phyloP scores from a whole-genome alignment of 768 basidiomycete genomes.

The Chlorophyllum brunneum region DNA sequence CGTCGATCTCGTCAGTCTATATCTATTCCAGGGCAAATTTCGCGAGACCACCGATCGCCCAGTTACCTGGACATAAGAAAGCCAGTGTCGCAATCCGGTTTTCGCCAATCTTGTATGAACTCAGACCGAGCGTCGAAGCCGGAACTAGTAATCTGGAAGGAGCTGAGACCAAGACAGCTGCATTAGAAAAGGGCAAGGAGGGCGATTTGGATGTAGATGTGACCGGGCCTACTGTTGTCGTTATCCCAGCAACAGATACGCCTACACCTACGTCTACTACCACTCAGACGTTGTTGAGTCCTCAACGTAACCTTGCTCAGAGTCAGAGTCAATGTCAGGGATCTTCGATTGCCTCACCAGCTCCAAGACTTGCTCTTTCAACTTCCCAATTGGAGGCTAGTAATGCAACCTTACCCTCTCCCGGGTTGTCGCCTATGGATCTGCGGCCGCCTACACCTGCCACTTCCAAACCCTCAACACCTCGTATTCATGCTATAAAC shows the following conservation, averaged over 20 bases:
- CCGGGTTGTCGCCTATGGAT: slow-evolving; percentile 53
- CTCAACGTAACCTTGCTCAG: slow-evolving; percentile 29
- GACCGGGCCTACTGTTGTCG: slow-evolving; percentile 33
- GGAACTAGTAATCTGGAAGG: slow-evolving; percentile 20
- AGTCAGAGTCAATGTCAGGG: slow-evolving; percentile 21
- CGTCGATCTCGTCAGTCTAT: slow-evolving; percentile 65
- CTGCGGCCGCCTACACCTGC: slow-evolving; percentile 60
- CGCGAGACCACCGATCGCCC: slow-evolving; percentile 87
- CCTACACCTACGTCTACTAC: slow-evolving; percentile 11
- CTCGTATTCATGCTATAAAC: slow-evolving; percentile 27
- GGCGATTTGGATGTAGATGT: slow-evolving; percentile 60
- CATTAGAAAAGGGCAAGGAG: slow-evolving; percentile 65
- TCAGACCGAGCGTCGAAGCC: slow-evolving; percentile 57
- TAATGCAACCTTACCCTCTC: slow-evolving; percentile 36
- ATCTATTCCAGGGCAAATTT: slow-evolving; percentile 97
- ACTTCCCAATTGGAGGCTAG: slow-evolving; percentile 19
- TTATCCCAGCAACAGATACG: slow-evolving; percentile 6
- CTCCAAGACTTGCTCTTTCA: slow-evolving; percentile 37
- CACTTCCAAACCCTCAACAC: slow-evolving; percentile 51
- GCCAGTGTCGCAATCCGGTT: slow-evolving; percentile 92
- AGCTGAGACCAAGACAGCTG: slow-evolving; percentile 40
- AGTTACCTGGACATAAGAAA: slow-evolving; percentile 94
- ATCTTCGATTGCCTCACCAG: slow-evolving; percentile 42
- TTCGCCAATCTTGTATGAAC: slow-evolving; percentile 88
- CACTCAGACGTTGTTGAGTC: slow-evolving; percentile 19